Evolutionary conservation across 2,329 filamentous ascomycete genomes (phyloP).

Genomic region (Colletotrichum lini): DNA sequence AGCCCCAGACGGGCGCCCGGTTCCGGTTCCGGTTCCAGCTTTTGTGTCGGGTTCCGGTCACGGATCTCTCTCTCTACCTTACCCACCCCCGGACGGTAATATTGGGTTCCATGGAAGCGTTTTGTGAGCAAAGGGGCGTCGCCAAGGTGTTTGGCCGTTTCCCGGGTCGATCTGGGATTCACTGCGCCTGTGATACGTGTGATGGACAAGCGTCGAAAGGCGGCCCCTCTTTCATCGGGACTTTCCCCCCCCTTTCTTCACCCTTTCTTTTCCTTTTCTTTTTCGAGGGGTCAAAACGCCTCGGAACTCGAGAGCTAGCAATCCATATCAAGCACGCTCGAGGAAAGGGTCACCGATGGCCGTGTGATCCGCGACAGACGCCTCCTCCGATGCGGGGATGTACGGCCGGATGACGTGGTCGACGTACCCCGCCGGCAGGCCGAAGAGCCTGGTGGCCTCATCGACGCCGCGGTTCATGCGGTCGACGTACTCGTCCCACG

Average conservation of each 20-base stretch:
- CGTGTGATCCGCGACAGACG: neutral
- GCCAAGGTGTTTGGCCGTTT: constrained; percentile 24
- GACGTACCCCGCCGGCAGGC: constrained; percentile 70
- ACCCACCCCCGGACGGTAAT: constrained; percentile 9
- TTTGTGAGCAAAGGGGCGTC: neutral
- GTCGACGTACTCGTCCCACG: constrained; percentile 71
- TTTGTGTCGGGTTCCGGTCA: constrained; percentile 3
- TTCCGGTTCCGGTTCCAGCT: constrained; percentile 35
- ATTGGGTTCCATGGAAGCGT: neutral
- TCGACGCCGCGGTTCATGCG: constrained; percentile 75
- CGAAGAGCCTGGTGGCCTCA: constrained; percentile 68
- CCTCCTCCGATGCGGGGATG: constrained; percentile 23
- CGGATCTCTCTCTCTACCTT: neutral
- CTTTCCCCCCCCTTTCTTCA: too few species aligned
- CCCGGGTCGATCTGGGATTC: neutral
- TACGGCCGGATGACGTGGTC: constrained; percentile 67
- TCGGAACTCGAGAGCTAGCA: neutral
- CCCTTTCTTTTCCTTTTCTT: too few species aligned
- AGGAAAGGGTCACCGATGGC: constrained; percentile 7
- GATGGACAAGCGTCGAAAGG: neutral
- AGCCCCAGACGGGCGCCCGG: constrained; percentile 5
- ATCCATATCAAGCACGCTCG: neutral
- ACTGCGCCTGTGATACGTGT: constrained; percentile 9
- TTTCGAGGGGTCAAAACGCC: neutral
- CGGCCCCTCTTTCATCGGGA: too few species aligned